A percentile compares a stretch with the other conserved stretches of the same genome.
phyloP scores from a whole-genome alignment of 805 yeast species.

The Starmerella bombi region DNA sequence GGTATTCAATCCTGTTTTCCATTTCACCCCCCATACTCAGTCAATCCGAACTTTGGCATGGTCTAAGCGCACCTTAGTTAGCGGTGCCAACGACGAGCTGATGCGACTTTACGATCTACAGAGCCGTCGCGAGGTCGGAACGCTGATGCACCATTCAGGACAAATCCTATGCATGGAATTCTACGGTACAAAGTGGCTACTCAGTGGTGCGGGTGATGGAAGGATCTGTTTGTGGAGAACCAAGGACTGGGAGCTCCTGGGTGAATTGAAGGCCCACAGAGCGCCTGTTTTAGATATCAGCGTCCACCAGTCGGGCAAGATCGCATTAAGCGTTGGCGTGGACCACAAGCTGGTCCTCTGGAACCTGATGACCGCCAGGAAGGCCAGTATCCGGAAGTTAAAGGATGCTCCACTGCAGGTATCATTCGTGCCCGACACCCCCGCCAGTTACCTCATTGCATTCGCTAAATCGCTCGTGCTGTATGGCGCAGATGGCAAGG shows the following conservation, averaged over 20 bases:
- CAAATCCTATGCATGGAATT: constrained; percentile 68
- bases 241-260: constrained; percentile 91
- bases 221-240: constrained; percentile 85
- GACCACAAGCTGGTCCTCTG: constrained; percentile 78
- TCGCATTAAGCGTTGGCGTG: constrained; percentile 78
- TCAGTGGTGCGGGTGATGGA: constrained; percentile 86
- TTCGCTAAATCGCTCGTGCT: constrained; percentile 29
- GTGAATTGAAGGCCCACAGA: constrained; percentile 76
- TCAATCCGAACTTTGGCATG: constrained; percentile 76
- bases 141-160: constrained; percentile 78
- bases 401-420: constrained; percentile 23
- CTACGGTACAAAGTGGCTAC: constrained; percentile 53
- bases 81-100: constrained; percentile 93
- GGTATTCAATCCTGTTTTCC: constrained; percentile 84
- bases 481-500: constrained; percentile 37
- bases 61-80: constrained; percentile 72
- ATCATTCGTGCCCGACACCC: constrained; percentile 53
- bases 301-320: constrained; percentile 79
- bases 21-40: constrained; percentile 85
- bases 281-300: constrained; percentile 74
- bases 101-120: constrained; percentile 88
- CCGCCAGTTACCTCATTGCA: constrained; percentile 59
- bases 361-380: constrained; percentile 94
- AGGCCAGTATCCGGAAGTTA: constrained; percentile 66
- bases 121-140: constrained; percentile 86